These are phyloP conservation scores for Hymenoscyphus salicellus DNA, from an alignment of 2,329 filamentous ascomycete species.

Conservation along the genomic window DNA sequence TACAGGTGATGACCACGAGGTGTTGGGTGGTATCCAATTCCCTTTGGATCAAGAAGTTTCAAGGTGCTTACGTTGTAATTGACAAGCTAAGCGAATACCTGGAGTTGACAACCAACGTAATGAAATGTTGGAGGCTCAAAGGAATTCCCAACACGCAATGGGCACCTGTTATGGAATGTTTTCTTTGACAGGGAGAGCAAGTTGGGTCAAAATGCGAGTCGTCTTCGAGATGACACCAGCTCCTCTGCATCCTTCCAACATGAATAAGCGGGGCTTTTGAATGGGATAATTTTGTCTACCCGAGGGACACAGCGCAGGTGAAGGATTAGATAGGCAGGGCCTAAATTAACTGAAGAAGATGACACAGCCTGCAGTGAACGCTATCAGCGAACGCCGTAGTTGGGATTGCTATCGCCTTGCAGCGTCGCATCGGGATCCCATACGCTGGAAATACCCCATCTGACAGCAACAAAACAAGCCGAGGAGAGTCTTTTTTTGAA, in stretches of 20 bases:
- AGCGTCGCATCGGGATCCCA: neutral
- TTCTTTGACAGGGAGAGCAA: neutral
- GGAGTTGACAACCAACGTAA: neutral
- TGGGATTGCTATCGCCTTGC: neutral
- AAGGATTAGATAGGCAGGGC: neutral
- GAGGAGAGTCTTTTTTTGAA: neutral
- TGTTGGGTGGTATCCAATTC: neutral
- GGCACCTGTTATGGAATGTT: neutral
- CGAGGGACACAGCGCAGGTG: neutral
- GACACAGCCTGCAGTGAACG: neutral
- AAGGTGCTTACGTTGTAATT: neutral
- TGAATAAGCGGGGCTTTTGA: neutral
- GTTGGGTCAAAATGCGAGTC: neutral
- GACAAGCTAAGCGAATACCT: neutral
- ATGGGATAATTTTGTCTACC: neutral
- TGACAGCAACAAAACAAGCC: neutral
- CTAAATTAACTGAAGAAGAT: neutral
- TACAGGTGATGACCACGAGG: neutral
- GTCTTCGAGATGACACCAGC: neutral
- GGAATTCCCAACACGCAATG: neutral
- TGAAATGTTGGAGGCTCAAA: neutral
- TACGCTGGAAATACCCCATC: conserved; percentile 1
- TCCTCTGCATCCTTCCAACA: conserved; percentile 3
- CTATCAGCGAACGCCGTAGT: neutral
- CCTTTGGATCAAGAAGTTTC: conserved; percentile 1